Conservation (phyloP, 2,329 filamentous ascomycete genomes). For the Penicillium aurantiogriseum region DNA sequence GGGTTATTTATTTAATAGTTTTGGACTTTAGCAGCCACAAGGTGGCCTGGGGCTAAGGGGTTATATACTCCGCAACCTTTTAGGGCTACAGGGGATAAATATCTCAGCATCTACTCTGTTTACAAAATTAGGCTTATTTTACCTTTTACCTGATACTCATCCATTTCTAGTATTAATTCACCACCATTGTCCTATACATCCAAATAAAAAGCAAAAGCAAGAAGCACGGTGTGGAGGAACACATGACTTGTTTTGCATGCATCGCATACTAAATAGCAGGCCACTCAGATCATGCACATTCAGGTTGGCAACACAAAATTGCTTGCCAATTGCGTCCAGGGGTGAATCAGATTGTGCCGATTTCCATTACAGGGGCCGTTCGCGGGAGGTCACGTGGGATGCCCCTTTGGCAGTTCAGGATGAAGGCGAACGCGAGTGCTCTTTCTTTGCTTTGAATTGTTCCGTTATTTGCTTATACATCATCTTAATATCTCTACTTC, state of each 20-base stretch:
- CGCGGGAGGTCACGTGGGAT: conserved; percentile 3
- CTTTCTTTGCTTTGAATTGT: not conserved
- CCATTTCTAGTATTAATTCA: not conserved
- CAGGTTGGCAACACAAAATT: not conserved
- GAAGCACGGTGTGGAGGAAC: not conserved
- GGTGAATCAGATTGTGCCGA: not conserved
- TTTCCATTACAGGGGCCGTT: conserved; percentile 1
- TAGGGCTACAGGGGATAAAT: not conserved
- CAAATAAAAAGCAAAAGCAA: not conserved
- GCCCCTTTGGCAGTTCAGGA: conserved; percentile 2
- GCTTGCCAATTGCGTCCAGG: not conserved
- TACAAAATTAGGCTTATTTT: not conserved
- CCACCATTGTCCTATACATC: not conserved
- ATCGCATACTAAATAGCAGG: not conserved
- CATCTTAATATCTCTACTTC: conserved; percentile 2
- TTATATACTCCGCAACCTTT: not conserved
- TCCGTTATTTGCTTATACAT: not conserved
- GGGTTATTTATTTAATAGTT: no score
- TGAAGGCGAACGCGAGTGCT: not conserved
- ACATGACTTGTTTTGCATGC: not conserved
- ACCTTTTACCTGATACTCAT: not conserved
- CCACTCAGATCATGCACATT: no score
- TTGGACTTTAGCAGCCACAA: no score
- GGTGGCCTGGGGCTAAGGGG: not conserved
- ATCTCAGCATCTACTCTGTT: not conserved